A percentile compares a stretch with the other conserved stretches of the same genome.
These are phyloP conservation scores for Daldinia concentrica DNA, from an alignment of 495 filamentous ascomycete genomes.

Conservation along the genomic window DNA sequence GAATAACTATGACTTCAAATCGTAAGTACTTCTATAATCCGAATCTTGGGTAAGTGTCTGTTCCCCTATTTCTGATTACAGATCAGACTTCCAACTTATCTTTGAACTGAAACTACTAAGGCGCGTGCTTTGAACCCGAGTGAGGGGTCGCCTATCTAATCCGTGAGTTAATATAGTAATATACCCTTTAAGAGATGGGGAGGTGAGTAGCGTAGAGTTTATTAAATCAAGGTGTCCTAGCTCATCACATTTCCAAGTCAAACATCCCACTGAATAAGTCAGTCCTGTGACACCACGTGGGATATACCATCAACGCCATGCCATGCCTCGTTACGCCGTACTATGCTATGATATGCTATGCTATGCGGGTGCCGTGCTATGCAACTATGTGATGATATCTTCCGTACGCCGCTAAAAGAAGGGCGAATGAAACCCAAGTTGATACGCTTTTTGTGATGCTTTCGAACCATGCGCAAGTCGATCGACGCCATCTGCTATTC, in stretches of 20 bases:
- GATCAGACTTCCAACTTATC: no score
- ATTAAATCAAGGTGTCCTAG: neutral
- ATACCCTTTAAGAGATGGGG: no score
- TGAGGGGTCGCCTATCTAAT: no score
- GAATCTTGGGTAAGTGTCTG: no score
- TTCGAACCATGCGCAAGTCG: neutral
- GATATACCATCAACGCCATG: constrained; percentile 19
- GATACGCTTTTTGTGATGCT: neutral
- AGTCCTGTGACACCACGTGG: neutral
- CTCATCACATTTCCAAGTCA: neutral
- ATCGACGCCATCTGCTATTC: neutral
- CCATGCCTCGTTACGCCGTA: constrained; percentile 13
- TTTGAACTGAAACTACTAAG: no score
- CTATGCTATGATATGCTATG: constrained; percentile 3
- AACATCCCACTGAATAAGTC: neutral
- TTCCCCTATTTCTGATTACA: no score
- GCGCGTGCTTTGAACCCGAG: no score
- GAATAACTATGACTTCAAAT: no score
- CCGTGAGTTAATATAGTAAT: no score
- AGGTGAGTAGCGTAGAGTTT: neutral
- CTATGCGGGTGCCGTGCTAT: constrained; percentile 3
- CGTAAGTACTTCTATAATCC: no score
- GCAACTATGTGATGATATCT: constrained; percentile 8
- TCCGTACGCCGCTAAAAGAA: neutral
- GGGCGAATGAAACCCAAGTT: neutral